These are phyloP conservation scores for Blastocystis sp. DNA, from an alignment of 352 stramenopile genomes.

Conservation along the genomic window DNA sequence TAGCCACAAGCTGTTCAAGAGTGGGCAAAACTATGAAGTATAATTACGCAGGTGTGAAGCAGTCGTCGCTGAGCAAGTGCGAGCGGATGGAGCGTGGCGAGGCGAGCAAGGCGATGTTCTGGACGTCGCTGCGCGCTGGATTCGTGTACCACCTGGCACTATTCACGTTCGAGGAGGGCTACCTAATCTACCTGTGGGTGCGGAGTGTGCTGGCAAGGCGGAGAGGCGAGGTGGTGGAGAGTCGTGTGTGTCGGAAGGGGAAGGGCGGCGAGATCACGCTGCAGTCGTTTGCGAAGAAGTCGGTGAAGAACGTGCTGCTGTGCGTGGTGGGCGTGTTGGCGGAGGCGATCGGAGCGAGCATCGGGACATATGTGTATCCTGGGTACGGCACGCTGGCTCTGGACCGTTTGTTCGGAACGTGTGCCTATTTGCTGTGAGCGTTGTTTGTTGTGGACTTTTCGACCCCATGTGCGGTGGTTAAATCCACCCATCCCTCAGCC, in stretches of 20 bases:
- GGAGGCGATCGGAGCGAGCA: constrained; percentile 7
- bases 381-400: not conserved
- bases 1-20: constrained; percentile 45
- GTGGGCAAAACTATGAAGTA: not conserved
- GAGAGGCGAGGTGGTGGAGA: not conserved
- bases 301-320: constrained; percentile 1
- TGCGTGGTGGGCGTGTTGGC: not conserved
- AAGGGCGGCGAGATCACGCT: not conserved
- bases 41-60: constrained; percentile 11
- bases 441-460: constrained; percentile 35
- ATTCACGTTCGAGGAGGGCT: not conserved
- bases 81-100: not conserved
- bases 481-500: constrained; percentile 7
- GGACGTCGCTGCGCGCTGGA: not conserved
- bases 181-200: constrained; percentile 4
- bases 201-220: not conserved
- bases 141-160: constrained; percentile 40
- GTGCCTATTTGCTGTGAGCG: not conserved
- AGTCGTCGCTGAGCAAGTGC: constrained; percentile 2
- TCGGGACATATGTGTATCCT: constrained; percentile 19
- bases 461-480: not conserved
- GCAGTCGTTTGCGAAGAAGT: not conserved
- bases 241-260: not conserved
- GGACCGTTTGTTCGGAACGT: not conserved
- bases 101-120: constrained; percentile 3